phyloP scores from a whole-genome alignment of 805 yeast genomes.

The Metahyphopichia silvanorum region DNA sequence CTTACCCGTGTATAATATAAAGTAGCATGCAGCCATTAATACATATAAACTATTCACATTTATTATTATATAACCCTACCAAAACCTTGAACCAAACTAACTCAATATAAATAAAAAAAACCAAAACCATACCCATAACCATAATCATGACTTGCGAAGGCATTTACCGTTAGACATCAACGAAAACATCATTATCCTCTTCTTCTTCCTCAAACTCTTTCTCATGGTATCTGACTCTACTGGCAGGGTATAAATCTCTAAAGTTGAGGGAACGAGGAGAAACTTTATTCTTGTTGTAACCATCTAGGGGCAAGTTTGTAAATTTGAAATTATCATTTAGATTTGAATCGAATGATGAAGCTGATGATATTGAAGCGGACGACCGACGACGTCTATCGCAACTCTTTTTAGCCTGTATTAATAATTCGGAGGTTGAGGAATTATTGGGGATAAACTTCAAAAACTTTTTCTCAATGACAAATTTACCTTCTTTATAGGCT shows the following conservation, averaged over 20 bases:
- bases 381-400: conserved; percentile 10
- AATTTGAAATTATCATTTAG: conserved; percentile 12
- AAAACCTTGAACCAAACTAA: conserved; percentile 3
- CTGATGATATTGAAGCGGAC: conserved; percentile 6
- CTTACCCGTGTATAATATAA: too few relatives aligned
- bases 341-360: conserved; percentile 4
- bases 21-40: too few relatives aligned
- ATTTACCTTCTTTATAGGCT: conserved; percentile 42
- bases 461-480: conserved; percentile 37
- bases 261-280: conserved; percentile 4
- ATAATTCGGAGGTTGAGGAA: conserved; percentile 27
- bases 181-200: conserved; percentile 18
- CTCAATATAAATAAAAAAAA: conserved; percentile 1
- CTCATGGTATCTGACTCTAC: conserved; percentile 14
- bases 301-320: conserved; percentile 4
- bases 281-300: background rate
- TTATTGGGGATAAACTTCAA: conserved; percentile 33
- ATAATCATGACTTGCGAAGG: background rate
- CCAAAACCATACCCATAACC: background rate
- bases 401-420: conserved; percentile 27
- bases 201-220: conserved; percentile 15
- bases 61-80: too few relatives aligned
- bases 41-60: too few relatives aligned
- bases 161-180: conserved; percentile 11
- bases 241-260: conserved; percentile 8